Evolutionary conservation across 2,329 filamentous ascomycete species (phyloP).

Genomic region (Diaporthe vexans): DNA sequence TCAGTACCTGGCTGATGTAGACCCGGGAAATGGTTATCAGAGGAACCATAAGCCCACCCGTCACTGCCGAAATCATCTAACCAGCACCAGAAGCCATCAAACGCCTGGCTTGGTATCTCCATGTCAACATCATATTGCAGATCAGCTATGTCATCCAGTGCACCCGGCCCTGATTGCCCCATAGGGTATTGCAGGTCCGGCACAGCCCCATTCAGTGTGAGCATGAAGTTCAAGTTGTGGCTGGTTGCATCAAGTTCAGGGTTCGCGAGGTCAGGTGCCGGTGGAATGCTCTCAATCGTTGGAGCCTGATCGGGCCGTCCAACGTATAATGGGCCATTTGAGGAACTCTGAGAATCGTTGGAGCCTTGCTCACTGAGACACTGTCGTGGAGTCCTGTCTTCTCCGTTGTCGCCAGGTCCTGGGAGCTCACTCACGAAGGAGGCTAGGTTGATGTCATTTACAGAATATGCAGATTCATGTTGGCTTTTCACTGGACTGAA

Average conservation of each 20-base stretch:
- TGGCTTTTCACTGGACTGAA: background rate
- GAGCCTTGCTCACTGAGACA: background rate
- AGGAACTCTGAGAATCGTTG: too few species aligned
- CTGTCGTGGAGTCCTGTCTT: background rate
- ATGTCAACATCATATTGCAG: background rate
- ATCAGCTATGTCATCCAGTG: background rate
- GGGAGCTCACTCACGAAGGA: background rate
- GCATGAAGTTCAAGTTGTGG: too few species aligned
- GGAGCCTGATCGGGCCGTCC: too few species aligned
- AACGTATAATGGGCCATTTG: too few species aligned
- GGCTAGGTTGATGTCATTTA: background rate
- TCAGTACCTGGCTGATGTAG: background rate
- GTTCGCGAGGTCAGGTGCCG: too few species aligned
- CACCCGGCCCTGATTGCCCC: too few species aligned
- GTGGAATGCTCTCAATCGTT: too few species aligned
- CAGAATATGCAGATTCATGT: background rate
- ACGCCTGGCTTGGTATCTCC: background rate
- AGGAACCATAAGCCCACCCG: background rate
- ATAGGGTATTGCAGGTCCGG: too few species aligned
- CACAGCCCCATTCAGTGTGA: too few species aligned
- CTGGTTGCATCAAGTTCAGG: too few species aligned
- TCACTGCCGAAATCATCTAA: background rate
- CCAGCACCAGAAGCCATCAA: background rate
- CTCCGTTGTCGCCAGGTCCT: background rate
- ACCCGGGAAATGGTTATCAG: background rate